Base-by-base conservation (phyloP, 2,329 filamentous ascomycete genomes). In the Aschersonia sp. region DNA sequence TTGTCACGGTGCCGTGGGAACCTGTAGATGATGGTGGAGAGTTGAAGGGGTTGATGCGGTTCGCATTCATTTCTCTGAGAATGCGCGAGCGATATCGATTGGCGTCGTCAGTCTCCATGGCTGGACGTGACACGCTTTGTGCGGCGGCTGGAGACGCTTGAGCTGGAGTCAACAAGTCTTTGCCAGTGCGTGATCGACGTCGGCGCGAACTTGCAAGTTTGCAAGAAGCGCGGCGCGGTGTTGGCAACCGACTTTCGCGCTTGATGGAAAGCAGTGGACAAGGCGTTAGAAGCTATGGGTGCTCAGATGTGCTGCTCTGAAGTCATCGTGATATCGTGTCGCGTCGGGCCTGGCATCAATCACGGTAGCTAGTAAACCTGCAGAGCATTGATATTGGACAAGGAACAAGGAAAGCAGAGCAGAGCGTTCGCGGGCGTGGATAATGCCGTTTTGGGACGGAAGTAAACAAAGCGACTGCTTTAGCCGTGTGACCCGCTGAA, bases 11-110 rank as follows among this genome's bases (percentile, higher is more conserved):
- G 58, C 74, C 74, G 61, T 77, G 74, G 47, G 72, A 74, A 48
- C 74, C 74, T 31, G 74, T 77, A 5, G 74, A 78, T 5, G 74
- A 76, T 28, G 74, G 74, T 4, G 75, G 75, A 28, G 74, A 77
- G 61, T 74, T 75, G 63, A 76, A 77, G 5, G 74, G 74, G 59
- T 77, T 74, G 50, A 74, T 67, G 59, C 69, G 66, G 61, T 72
- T 69, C 53, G 69, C 64, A 45, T 71, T 68, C 70, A 74, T 73
- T 62, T 74, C 72, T 60, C 72, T 67, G 55, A 71, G 64, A 51
- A 71, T 69, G 54, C 68, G 68, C 56, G 68, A 71, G 56, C 67
- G 68, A 62, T 69, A 71, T 55, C 67, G 64, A 55, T 52, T 64
- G 48, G 59, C 57, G 44, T 59, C 57, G 54, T 71, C 66, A 56